Conservation (phyloP, 192 early-diverging fungal species). For the Backusella macrospora region DNA sequence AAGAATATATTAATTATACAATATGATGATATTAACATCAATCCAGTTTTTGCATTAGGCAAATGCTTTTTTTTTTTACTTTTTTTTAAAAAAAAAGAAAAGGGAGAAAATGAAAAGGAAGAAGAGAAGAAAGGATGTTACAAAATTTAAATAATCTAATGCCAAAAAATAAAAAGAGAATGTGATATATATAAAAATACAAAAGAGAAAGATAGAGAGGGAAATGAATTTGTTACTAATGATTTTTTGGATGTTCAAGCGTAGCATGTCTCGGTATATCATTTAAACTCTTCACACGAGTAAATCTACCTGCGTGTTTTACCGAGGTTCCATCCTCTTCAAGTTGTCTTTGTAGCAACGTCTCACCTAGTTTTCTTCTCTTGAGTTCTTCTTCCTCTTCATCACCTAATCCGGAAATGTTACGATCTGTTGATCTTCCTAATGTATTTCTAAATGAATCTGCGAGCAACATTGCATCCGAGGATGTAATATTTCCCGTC, state of each 20-base stretch:
- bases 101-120: background rate
- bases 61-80: no score
- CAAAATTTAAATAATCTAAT: conserved; percentile 10
- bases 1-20: no score
- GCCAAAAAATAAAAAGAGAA: background rate
- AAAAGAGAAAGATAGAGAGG: background rate
- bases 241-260: conserved; percentile 19
- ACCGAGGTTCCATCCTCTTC: conserved; percentile 37
- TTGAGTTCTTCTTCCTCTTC: conserved; percentile 28
- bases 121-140: background rate
- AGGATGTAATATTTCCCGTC: conserved; percentile 13
- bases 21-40: no score
- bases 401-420: background rate
- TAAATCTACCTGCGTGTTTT: conserved; percentile 23
- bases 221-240: background rate
- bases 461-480: conserved; percentile 35
- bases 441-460: conserved; percentile 35
- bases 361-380: conserved; percentile 28
- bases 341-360: conserved; percentile 29
- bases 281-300: conserved; percentile 7
- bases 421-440: conserved; percentile 21
- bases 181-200: background rate
- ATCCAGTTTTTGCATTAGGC: no score
- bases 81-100: background rate
- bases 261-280: conserved; percentile 7